Percentiles rank a stretch among this genome's conserved stretches.
Evolutionary conservation across 306 rosid genomes (phyloP).

Genomic region (Trifolium subterraneum): DNA sequence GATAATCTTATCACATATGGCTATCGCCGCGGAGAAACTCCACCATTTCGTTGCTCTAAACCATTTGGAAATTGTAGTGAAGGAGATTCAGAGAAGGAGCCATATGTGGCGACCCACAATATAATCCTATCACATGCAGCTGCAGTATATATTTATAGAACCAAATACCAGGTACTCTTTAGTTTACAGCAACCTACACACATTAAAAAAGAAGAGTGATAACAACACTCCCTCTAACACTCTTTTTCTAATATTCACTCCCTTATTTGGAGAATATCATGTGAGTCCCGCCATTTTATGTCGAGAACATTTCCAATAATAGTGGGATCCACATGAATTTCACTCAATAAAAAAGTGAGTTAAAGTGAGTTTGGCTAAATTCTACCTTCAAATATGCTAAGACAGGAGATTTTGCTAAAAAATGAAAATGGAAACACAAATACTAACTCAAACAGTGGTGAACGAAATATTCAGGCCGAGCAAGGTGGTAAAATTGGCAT

Average conservation of each 20-base stretch:
- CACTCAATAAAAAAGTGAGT: too few species aligned
- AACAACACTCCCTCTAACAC: too few species aligned
- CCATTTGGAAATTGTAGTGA: conserved; percentile 56
- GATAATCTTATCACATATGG: neutral
- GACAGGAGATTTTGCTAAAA: neutral
- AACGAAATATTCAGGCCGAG: conserved; percentile 45
- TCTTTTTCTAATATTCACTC: neutral
- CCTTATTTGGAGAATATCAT: neutral
- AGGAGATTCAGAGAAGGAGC: conserved; percentile 68
- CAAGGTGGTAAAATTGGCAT: conserved; percentile 51
- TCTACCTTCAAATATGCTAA: neutral
- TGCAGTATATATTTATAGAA: conserved; percentile 53
- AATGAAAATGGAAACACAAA: neutral
- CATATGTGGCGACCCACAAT: conserved; percentile 62
- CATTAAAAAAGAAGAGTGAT: neutral
- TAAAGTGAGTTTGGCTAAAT: too few species aligned
- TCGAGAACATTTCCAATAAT: too few species aligned
- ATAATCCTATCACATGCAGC: conserved; percentile 62
- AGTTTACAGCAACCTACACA: neutral
- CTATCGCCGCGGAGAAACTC: conserved; percentile 24
- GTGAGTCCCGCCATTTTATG: too few species aligned
- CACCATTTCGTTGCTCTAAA: conserved; percentile 41
- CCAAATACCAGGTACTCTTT: conserved; percentile 58
- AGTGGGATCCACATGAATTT: too few species aligned
- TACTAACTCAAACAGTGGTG: neutral